Evolutionary conservation across 2,329 filamentous ascomycete species (phyloP), one percentile per base, ranked within the genome.

Genomic region (Diaporthe vexans): DNA sequence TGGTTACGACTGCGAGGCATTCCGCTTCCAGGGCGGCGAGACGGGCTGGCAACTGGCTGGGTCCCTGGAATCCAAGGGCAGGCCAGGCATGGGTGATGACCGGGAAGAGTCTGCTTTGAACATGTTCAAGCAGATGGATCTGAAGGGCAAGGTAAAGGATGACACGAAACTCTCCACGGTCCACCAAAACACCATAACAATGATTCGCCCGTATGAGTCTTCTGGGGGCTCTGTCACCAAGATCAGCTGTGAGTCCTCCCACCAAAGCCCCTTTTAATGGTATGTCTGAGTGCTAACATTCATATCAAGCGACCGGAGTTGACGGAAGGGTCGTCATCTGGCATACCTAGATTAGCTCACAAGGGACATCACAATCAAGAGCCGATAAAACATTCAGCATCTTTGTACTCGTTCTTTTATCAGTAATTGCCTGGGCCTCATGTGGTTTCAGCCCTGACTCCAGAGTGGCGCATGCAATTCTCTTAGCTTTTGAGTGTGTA

Each of bases 81-180:
- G 89, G 7, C 87, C 89, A 37, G 92, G 90, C 56, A 83, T 88
- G 72, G 91, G 89, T 74, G 90, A 91, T 72, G 86, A 87, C 74
- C 90, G 93, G 43, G 97, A 98, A 84, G 97, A 98, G 83, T 97
- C 94, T 77, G 97, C 97, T 33, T 87, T 98, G 83, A 98, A 98
- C 85, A 98, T 98, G 95, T 99, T 99, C 87, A 91, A 92, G 80
- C 95, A 98, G 87, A 98, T 99, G 97, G 97, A 99, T 84, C 89
- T 99, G 77, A 98, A 97, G 89, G 97, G 97, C 76, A 97, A 97
- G 85, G 87, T 89, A 73, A 94, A 94, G 81, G 95, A 97, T 80
- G 95, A 98, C 82, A 98, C 95, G 5, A 94, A 97, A 86, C 88
- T 99, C 79, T 97, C 95, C 86, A 98, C 97, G 15, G 91, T 97